Evolutionary conservation across 345 rosid species (phyloP).

Genomic region (Cardamine resedifolia): DNA sequence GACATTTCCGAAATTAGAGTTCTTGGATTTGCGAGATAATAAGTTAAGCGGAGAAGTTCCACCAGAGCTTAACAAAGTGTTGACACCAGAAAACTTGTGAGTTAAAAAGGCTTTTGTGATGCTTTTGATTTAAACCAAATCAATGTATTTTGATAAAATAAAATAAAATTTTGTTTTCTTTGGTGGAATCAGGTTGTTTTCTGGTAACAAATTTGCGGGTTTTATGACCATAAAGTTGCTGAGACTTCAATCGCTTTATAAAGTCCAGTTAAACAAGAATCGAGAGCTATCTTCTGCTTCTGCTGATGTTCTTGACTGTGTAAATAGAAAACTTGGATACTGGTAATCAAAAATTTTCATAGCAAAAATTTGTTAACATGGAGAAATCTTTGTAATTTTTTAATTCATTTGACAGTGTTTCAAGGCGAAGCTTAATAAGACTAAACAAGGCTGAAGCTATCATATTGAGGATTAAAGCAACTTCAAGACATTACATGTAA

Average conservation of each 20-base stretch:
- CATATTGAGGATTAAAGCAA: conserved; percentile 41
- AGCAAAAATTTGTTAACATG: not conserved
- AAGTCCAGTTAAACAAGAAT: conserved; percentile 56
- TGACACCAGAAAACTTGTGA: conserved; percentile 66
- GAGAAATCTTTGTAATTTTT: not conserved
- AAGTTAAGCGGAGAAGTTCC: conserved; percentile 71
- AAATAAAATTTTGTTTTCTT: not conserved
- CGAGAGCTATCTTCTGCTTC: conserved; percentile 33
- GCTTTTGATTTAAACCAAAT: not conserved
- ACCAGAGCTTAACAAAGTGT: conserved; percentile 45
- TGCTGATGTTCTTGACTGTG: conserved; percentile 30
- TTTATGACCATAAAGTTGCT: conserved; percentile 46
- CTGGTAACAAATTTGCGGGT: conserved; percentile 66
- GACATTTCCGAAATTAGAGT: conserved; percentile 50
- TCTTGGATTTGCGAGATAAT: conserved; percentile 74
- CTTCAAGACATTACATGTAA: conserved; percentile 42
- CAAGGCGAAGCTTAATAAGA: conserved; percentile 49
- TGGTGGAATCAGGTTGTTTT: conserved; percentile 59
- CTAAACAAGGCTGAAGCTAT: conserved; percentile 41
- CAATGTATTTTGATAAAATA: not conserved
- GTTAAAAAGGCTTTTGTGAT: conserved; percentile 32
- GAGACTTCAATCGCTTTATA: conserved; percentile 54
- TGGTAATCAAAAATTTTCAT: conserved; percentile 43
- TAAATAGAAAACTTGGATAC: conserved; percentile 60
- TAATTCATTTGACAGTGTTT: conserved; percentile 44